Percentiles rank a stretch among this genome's conserved stretches.
phyloP scores from a whole-genome alignment of 2,329 filamentous ascomycete genomes.

The Fusarium coffeatum region DNA sequence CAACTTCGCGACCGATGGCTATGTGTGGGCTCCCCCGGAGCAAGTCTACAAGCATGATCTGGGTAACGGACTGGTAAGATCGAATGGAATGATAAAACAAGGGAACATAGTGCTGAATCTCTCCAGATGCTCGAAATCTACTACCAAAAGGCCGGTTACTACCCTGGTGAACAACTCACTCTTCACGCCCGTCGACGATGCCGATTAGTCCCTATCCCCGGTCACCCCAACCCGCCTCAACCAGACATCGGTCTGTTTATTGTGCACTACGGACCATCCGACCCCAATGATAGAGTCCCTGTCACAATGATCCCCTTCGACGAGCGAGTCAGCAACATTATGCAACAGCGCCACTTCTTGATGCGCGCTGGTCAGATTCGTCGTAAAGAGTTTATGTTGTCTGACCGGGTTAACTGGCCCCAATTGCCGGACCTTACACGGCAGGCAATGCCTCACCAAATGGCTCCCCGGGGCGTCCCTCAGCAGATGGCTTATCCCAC shows the following conservation, averaged over 20 bases:
- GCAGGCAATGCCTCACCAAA: constrained; percentile 63
- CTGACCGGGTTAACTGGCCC: constrained; percentile 91
- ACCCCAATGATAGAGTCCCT: constrained; percentile 78
- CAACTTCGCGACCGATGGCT: constrained; percentile 90
- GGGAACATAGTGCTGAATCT: constrained; percentile 22
- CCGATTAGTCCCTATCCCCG: constrained; percentile 79
- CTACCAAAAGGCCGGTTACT: constrained; percentile 83
- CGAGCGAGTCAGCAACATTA: constrained; percentile 68
- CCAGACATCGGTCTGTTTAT: constrained; percentile 89
- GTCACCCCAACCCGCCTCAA: constrained; percentile 74
- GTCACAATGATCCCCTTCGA: constrained; percentile 73
- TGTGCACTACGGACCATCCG: constrained; percentile 85
- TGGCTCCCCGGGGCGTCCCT: constrained; percentile 62
- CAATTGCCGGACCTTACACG: constrained; percentile 71
- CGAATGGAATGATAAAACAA: not conserved
- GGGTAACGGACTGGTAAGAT: constrained; percentile 67
- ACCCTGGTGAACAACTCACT: constrained; percentile 78
- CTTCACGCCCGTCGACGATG: constrained; percentile 86
- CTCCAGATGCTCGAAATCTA: constrained; percentile 86
- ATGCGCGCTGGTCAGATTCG: constrained; percentile 83
- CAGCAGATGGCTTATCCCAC: constrained; percentile 73
- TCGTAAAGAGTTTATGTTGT: constrained; percentile 94
- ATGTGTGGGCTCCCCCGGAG: constrained; percentile 88
- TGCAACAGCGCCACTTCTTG: constrained; percentile 72
- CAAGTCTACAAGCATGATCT: constrained; percentile 79